phyloP scores from a whole-genome alignment of 2,329 filamentous ascomycete genomes.

The Daldinia eschscholtzii region DNA sequence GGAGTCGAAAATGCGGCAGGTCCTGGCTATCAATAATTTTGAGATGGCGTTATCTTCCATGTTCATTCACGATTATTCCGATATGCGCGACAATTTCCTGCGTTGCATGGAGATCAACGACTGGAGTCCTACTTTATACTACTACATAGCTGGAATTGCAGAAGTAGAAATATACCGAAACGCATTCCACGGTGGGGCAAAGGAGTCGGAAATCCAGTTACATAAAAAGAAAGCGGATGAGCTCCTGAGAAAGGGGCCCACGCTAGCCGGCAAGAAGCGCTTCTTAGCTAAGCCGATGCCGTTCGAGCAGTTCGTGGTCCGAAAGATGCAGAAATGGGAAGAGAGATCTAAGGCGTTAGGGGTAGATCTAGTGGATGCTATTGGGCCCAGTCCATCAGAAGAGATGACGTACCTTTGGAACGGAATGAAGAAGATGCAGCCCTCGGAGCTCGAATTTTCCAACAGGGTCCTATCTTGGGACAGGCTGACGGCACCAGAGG shows the following conservation, averaged over 20 bases:
- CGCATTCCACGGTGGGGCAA: conserved; percentile 57
- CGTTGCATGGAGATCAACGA: conserved; percentile 83
- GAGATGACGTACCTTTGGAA: conserved; percentile 98
- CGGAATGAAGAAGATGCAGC: conserved; percentile 83
- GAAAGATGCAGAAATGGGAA: conserved; percentile 92
- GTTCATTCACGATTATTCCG: conserved; percentile 81
- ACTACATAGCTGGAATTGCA: conserved; percentile 84
- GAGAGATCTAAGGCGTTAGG: conserved; percentile 75
- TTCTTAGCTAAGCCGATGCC: conserved; percentile 92
- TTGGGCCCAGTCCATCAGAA: conserved; percentile 83
- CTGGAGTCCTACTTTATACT: conserved; percentile 92
- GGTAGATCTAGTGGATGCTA: conserved; percentile 80
- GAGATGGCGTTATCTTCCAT: conserved; percentile 84
- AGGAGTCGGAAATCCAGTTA: conserved; percentile 61
- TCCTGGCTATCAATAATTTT: conserved; percentile 86
- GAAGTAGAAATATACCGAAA: conserved; percentile 86
- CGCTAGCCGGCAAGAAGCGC: conserved; percentile 83
- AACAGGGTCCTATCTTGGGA: conserved; percentile 73
- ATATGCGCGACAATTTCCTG: conserved; percentile 81
- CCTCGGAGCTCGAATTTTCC: conserved; percentile 72
- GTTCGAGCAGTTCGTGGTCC: conserved; percentile 85
- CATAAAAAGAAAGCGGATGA: conserved; percentile 76
- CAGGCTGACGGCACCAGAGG: conserved; percentile 66
- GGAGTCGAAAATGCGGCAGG: conserved; percentile 84
- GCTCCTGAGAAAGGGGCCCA: conserved; percentile 77